Evolutionary conservation across 257 asterid genomes (phyloP).

Genomic region (Gynochthodes officinalis): DNA sequence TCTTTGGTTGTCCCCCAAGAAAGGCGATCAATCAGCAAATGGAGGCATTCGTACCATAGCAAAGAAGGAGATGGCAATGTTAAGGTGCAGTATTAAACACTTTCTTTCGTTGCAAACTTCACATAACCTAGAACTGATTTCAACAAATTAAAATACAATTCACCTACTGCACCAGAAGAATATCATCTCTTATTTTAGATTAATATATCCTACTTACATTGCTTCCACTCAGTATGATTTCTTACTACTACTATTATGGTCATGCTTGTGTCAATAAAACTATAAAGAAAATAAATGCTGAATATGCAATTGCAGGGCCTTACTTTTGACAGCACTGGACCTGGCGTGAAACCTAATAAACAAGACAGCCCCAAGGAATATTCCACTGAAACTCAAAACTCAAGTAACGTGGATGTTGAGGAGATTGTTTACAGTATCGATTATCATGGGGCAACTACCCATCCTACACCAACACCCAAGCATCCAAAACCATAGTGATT

Average conservation of each 20-base stretch:
- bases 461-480: conserved; percentile 28
- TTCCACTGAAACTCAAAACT: conserved; percentile 8
- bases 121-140: background rate
- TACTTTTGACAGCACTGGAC: conserved; percentile 4
- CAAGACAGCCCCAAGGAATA: conserved; percentile 2
- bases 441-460: conserved; percentile 28
- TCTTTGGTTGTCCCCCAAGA: background rate
- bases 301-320: conserved; percentile 6
- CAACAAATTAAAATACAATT: too few relatives aligned
- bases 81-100: background rate
- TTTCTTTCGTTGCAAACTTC: background rate
- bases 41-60: conserved; percentile 1
- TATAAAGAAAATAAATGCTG: background rate
- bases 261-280: background rate
- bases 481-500: conserved; percentile 20
- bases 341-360: conserved; percentile 2
- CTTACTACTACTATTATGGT: background rate
- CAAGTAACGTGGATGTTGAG: conserved; percentile 18
- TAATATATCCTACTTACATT: background rate
- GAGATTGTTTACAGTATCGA: conserved; percentile 23
- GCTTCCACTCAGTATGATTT: background rate
- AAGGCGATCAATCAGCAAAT: background rate
- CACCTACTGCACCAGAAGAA: background rate
- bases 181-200: background rate
- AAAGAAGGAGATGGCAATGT: background rate